Evolutionary conservation across 768 basidiomycete genomes (phyloP), one percentile per base, ranked within the genome.

Genomic region (Cubamyces lactineus): DNA sequence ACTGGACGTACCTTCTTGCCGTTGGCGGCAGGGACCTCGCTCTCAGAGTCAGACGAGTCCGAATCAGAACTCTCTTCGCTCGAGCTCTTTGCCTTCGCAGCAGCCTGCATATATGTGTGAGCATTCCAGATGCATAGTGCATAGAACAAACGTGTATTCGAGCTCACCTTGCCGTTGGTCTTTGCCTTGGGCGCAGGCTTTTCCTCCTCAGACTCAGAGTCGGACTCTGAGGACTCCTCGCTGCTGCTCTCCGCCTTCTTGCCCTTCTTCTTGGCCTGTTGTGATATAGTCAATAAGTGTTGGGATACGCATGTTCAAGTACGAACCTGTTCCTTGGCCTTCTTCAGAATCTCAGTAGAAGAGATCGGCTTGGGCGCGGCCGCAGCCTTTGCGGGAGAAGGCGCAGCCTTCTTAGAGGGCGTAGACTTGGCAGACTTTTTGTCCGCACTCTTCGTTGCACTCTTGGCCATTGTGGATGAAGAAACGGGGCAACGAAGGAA

Each of bases 341-440:
- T 83, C 15, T 76, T 78, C 0, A 80, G 69, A 23, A 79, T 79
- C 52, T 79, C 78, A 63, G 77, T 81, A 15, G 79, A 74, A 4
- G 79, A 77, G 16, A 68, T 65, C n/a, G 74, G 74, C 9, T 68
- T 61, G 53, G 62, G 49, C 38, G 70, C 71, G 6, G 68, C 62
- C 23, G 70, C 64, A 59, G 67, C 73, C 69, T 69, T 77, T 57
- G 61, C 43, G 26, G 69, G 66, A 24, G 57, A 48, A 13, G 59
- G 60, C 24, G 63, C 76, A n/a, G 69, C 68, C 65, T 77, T 78
- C 64, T 73, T 74, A 13, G 59, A 66, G 28, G 68, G 77, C 66
- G 78, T 77, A 49, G 72, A 11, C 60, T 61, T 74, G 17, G 61
- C 69, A n/a, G 67, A 63, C 63, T 72, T 74, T 58, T 76, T 76